Conservation (phyloP, 768 basidiomycete species). For the Tricholoma matsutake region DNA sequence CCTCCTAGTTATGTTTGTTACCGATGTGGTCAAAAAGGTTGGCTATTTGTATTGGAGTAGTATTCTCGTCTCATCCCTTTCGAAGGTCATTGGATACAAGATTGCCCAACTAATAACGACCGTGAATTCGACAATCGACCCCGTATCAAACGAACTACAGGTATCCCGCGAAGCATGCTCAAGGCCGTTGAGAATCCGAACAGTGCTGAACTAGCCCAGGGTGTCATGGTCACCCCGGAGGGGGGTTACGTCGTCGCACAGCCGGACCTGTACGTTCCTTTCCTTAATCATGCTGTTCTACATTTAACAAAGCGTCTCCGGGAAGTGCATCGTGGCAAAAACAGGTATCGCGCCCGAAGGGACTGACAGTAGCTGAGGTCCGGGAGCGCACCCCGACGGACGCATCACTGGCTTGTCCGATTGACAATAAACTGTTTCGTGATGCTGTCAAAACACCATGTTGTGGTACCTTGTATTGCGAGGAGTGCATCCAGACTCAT, state of each 20-base stretch:
- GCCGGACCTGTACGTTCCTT: constrained; percentile 80
- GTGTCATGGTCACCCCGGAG: constrained; percentile 98
- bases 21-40: constrained; percentile 97
- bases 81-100: constrained; percentile 98
- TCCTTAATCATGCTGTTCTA: not conserved
- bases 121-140: constrained; percentile 92
- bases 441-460: constrained; percentile 96
- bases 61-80: constrained; percentile 10
- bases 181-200: constrained; percentile 92
- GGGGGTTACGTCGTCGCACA: constrained; percentile 97
- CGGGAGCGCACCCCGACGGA: constrained; percentile 84
- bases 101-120: constrained; percentile 97
- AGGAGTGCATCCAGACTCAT: constrained; percentile 95
- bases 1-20: constrained; percentile 98
- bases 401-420: constrained; percentile 75
- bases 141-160: constrained; percentile 95
- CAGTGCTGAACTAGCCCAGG: constrained; percentile 65
- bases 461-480: constrained; percentile 88
- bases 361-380: constrained; percentile 83
- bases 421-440: constrained; percentile 90
- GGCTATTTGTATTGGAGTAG: constrained; percentile 12
- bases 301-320: not conserved
- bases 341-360: constrained; percentile 76
- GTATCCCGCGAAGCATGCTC: constrained; percentile 96
- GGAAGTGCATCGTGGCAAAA: constrained; percentile 92